Evolutionary conservation across 768 basidiomycete species (phyloP), one percentile per base, ranked within the genome.

Genomic region (Steccherinum ochraceum): DNA sequence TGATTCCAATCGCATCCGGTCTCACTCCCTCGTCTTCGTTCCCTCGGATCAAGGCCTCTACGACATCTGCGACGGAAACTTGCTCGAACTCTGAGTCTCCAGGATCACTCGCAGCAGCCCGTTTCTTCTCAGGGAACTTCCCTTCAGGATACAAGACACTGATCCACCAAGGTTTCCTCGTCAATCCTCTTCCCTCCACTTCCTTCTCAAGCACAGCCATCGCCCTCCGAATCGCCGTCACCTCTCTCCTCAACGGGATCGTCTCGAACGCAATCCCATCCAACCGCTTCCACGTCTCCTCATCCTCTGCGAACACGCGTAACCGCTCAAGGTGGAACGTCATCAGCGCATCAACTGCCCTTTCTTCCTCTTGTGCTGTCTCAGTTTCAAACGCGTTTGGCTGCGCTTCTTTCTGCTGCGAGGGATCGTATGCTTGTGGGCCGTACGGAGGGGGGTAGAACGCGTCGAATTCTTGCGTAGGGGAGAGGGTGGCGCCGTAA

Each of bases 261-360:
- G 88, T 91, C 71, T 92, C 90, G 61, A 92, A 91, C 11, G 83
- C 84, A 45, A 91, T 56, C 52, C 72, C 76, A 50, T 86, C 81
- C 48, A 91, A 67, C 11, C 61, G 60, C 30, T 62, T 55, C 86
- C 87, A 91, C 1, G 69, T 64, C 24, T 70, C 67, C 3, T 59
- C 50, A 51, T 84, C 72, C 5, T 64, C 60, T 1, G 78, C 71
- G 60, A 81, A 84, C 2, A 79, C 67, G 40, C 67, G 57, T 27
- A 91, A 71, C 5, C 87, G 74, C 41, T 79, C 74, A 16, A 80
- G 64, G 61, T 92, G 89, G 58, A 86, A 91, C 26, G 67, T 62
- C 12, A 74, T 61, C 50, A 92, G 69, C 1, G 80, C 78, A 11
- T 74, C 61, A 23, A 80, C 71, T 0, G 81, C 77, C 12, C 55